Base-by-base conservation (phyloP, 257 asterid species). In the Scutellaria barbata region DNA sequence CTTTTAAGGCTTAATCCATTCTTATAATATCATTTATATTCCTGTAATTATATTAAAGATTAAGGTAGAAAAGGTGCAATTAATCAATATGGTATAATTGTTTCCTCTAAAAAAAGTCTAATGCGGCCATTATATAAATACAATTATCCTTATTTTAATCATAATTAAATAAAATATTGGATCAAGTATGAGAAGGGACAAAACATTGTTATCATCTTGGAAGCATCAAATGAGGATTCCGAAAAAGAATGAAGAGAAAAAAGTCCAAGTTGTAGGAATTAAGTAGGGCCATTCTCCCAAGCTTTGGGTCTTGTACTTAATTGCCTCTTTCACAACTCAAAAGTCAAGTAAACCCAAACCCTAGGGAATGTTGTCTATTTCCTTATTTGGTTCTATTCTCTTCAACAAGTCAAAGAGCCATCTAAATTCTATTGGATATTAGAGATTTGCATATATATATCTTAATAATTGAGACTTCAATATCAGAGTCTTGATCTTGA, bases 261-360 rank as follows among this genome's bases (percentile, higher is more conserved):
- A 6, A 60, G 3, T 39, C 69, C 63, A 47, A 66, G 46, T 43
- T 54, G 72, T 14, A 17, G 4, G 46, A 8, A 63, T 22, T 22
- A 22, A 22, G 48, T 54, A 39, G 50, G 57, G 67, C 46, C 61
- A 39, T 53, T 55, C 63, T 56, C 63, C 41, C 40, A 53, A 45
- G 52, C 25, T 18, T 10, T 41, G 18, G 52, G 22, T 3, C 17
- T 18, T 72, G 11, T 33, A 20, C 18, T 57, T 30, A 30, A 42
- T 42, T 65, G 74, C 48, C 81, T 61, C 75, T 77, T 67, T 73
- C 40, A 60, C 63, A 5, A 57, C 59, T 58, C 60, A 72, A 62
- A 76, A 76, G 76, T 62, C 80, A 69, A 61, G 41, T 76, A 68
- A 69, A 74, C 68, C 69, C 63, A 9, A 74, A n/a, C 66, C 66